phyloP scores from a whole-genome alignment of 140 eudicot genomes.

The Flaveria floridana region DNA sequence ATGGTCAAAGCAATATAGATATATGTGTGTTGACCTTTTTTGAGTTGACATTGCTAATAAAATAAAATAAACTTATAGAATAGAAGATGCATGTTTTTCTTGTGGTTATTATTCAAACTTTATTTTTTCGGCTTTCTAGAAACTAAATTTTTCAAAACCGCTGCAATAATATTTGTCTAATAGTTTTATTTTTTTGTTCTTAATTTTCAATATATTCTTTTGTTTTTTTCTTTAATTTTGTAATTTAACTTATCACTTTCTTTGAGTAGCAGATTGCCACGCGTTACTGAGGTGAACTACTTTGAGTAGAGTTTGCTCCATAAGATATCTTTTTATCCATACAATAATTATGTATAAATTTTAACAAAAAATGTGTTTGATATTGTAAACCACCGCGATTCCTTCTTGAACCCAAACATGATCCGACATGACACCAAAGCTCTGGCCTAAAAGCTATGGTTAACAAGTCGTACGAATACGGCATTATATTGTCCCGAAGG shows the following conservation, averaged over 20 bases:
- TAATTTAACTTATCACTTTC: background rate
- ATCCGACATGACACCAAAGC: too few relatives aligned
- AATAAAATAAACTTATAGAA: constrained; percentile 1
- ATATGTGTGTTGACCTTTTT: background rate
- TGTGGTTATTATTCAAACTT: constrained; percentile 4
- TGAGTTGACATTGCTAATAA: background rate
- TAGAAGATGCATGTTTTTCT: background rate
- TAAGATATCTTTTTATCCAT: background rate
- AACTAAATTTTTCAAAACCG: background rate
- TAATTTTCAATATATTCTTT: background rate
- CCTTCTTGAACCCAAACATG: too few relatives aligned
- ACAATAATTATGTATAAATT: background rate
- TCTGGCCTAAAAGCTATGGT: background rate
- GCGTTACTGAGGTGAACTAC: too few relatives aligned
- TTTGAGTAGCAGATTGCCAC: too few relatives aligned
- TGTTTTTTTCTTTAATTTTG: background rate
- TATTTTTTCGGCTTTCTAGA: constrained; percentile 16
- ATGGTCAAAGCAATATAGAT: constrained; percentile 6
- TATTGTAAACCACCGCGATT: too few relatives aligned
- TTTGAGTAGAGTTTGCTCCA: too few relatives aligned
- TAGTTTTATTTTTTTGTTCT: background rate
- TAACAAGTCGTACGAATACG: background rate
- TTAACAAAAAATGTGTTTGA: background rate
- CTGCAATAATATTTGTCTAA: background rate
- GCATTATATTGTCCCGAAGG: background rate